Percentiles rank a stretch among this genome's conserved stretches.
Conservation (phyloP, 768 basidiomycete species). For the Lentinula sp. region DNA sequence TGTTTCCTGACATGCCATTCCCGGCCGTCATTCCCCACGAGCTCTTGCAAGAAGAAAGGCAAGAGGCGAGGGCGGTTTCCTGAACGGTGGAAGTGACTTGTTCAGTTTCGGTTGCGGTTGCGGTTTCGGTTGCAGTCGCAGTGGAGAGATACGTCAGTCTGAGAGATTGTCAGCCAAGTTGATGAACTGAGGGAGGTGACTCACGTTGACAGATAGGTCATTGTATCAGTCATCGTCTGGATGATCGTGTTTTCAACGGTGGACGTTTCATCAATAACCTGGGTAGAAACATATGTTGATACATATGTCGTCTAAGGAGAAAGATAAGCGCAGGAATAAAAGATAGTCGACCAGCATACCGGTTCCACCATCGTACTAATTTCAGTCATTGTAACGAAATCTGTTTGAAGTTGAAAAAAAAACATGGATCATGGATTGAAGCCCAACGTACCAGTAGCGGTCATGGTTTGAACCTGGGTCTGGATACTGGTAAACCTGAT, state of each 20-base stretch:
- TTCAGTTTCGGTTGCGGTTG: slow-evolving; percentile 30
- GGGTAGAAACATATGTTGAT: slow-evolving; percentile 49
- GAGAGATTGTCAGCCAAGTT: not conserved
- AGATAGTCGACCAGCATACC: slow-evolving; percentile 7
- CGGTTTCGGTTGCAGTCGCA: slow-evolving; percentile 27
- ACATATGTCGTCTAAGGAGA: slow-evolving; percentile 39
- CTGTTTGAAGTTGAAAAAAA: slow-evolving; percentile 15
- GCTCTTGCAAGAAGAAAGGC: slow-evolving; percentile 46
- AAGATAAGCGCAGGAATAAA: slow-evolving; percentile 35
- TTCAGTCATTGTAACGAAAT: slow-evolving; percentile 44
- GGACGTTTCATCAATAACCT: slow-evolving; percentile 36
- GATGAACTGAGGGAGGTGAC: not conserved
- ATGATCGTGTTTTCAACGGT: slow-evolving; percentile 54
- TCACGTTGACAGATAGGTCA: slow-evolving; percentile 40
- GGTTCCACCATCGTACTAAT: slow-evolving; percentile 31
- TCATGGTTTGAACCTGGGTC: slow-evolving; percentile 51
- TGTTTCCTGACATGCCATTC: slow-evolving; percentile 45
- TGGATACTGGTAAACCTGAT: slow-evolving; percentile 43
- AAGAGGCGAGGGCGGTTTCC: slow-evolving; percentile 43
- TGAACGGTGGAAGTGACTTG: slow-evolving; percentile 32
- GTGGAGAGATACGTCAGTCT: slow-evolving; percentile 6
- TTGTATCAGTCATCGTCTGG: slow-evolving; percentile 44
- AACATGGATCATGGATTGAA: not conserved
- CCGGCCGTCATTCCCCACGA: slow-evolving; percentile 44
- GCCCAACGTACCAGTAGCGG: slow-evolving; percentile 28